A percentile compares a stretch with the other conserved stretches of the same genome.
Evolutionary conservation across 345 rosid genomes (phyloP).

Genomic region (Acer yangbiense): DNA sequence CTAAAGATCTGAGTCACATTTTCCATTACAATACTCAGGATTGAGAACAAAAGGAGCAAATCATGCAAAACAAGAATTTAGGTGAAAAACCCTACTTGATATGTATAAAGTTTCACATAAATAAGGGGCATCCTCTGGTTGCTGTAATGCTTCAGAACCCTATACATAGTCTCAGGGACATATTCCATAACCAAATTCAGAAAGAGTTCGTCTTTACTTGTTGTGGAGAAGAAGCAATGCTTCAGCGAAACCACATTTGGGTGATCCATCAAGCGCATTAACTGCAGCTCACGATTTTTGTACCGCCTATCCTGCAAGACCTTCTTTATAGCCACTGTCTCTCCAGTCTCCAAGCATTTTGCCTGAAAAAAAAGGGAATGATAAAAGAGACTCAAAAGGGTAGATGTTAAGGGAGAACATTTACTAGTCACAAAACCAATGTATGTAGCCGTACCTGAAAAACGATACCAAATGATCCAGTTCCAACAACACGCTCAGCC

Average conservation of each 20-base stretch:
- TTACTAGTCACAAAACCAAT: constrained; percentile 7
- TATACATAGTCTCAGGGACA: constrained; percentile 73
- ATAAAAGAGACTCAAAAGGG: constrained; percentile 8
- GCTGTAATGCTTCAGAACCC: constrained; percentile 65
- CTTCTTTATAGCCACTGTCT: constrained; percentile 84
- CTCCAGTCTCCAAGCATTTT: constrained; percentile 87
- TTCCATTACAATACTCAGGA: constrained; percentile 19
- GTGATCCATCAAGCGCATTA: constrained; percentile 84
- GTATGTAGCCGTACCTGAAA: constrained; percentile 52
- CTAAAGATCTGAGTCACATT: constrained; percentile 66
- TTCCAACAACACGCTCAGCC: constrained; percentile 86
- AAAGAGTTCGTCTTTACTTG: constrained; percentile 67
- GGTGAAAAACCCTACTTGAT: constrained; percentile 54
- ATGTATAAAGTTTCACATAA: constrained; percentile 75
- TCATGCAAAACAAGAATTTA: not conserved
- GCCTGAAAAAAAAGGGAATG: constrained; percentile 45
- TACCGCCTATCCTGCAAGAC: constrained; percentile 81
- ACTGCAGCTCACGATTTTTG: constrained; percentile 76
- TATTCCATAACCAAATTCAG: constrained; percentile 86
- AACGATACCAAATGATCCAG: constrained; percentile 83
- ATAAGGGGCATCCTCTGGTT: constrained; percentile 81
- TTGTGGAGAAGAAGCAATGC: constrained; percentile 89
- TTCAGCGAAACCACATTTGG: constrained; percentile 78
- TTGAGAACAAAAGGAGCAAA: not conserved
- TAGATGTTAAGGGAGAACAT: not conserved